Evolutionary conservation across 352 stramenopile species (phyloP).

Genomic region (Thraustochytrium striatum): DNA sequence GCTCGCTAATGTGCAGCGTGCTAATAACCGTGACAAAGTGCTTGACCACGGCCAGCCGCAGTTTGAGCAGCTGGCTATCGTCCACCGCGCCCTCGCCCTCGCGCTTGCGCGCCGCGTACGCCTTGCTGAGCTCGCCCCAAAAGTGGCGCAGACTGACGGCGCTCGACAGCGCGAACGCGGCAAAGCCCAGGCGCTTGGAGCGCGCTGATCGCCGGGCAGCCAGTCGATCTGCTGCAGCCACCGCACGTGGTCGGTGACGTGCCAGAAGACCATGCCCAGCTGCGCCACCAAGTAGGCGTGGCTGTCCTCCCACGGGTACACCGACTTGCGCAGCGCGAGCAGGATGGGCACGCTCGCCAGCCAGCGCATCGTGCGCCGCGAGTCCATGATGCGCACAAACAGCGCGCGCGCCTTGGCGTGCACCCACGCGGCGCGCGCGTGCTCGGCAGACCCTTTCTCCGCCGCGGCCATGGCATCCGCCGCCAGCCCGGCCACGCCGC

Average conservation of each 20-base stretch:
- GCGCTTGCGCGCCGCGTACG: background rate
- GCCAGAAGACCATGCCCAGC: conserved; percentile 39
- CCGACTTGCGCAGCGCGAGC: conserved; percentile 6
- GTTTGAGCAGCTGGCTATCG: background rate
- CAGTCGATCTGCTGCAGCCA: conserved; percentile 47
- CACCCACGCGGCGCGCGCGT: background rate
- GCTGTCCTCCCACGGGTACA: conserved; percentile 35
- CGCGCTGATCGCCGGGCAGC: conserved; percentile 19
- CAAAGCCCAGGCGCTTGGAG: conserved; percentile 46
- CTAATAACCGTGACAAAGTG: conserved; percentile 39
- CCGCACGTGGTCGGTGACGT: conserved; percentile 43
- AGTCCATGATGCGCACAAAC: conserved; percentile 48
- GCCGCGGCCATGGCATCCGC: background rate
- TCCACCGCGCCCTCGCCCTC: background rate
- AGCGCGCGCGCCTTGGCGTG: conserved; percentile 3
- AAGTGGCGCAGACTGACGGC: conserved; percentile 13
- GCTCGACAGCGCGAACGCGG: conserved; percentile 13
- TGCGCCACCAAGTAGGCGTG: conserved; percentile 36
- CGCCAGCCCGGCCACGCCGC: conserved; percentile 13
- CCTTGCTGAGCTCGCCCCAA: background rate
- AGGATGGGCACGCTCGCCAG: conserved; percentile 24
- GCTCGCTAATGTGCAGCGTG: conserved; percentile 49
- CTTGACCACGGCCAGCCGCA: conserved; percentile 34
- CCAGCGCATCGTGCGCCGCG: conserved; percentile 32
- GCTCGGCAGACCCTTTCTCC: conserved; percentile 25